Conservation (phyloP, 2,329 filamentous ascomycete species). For the Anisogramma anomala region DNA sequence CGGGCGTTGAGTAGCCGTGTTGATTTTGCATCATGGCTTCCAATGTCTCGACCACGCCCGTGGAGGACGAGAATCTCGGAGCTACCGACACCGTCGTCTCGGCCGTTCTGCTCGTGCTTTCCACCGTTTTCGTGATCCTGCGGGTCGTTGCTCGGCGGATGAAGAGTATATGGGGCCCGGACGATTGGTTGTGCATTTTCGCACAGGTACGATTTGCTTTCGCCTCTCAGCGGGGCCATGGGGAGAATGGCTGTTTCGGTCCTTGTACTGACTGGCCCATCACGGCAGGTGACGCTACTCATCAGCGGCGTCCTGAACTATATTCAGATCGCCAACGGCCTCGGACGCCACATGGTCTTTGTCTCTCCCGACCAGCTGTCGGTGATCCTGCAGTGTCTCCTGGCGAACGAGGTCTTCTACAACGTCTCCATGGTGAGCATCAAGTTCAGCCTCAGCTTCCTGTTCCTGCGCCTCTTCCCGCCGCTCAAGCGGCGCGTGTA, state of each 20-base stretch:
- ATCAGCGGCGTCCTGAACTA: neutral
- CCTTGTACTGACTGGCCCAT: too few species aligned
- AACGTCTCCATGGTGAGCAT: neutral
- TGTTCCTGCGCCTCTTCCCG: neutral
- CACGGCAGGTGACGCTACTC: neutral
- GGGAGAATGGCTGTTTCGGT: neutral
- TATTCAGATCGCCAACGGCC: neutral
- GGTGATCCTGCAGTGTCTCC: neutral
- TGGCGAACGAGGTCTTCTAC: neutral
- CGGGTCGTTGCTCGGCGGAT: neutral
- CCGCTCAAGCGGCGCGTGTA: constrained; percentile 14
- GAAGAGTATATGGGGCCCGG: neutral
- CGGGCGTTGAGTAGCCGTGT: too few species aligned
- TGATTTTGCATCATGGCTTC: too few species aligned
- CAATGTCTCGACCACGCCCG: too few species aligned
- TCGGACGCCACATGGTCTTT: neutral
- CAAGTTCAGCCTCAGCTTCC: neutral
- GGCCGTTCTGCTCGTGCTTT: neutral
- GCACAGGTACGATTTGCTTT: neutral
- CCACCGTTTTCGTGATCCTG: neutral
- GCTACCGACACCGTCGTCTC: neutral
- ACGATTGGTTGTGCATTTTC: neutral
- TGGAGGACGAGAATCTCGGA: neutral
- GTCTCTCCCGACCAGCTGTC: neutral
- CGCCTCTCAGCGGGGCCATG: neutral